Conservation (phyloP, 1,284 basidiomycete genomes). For the Farysia itapuensis region DNA sequence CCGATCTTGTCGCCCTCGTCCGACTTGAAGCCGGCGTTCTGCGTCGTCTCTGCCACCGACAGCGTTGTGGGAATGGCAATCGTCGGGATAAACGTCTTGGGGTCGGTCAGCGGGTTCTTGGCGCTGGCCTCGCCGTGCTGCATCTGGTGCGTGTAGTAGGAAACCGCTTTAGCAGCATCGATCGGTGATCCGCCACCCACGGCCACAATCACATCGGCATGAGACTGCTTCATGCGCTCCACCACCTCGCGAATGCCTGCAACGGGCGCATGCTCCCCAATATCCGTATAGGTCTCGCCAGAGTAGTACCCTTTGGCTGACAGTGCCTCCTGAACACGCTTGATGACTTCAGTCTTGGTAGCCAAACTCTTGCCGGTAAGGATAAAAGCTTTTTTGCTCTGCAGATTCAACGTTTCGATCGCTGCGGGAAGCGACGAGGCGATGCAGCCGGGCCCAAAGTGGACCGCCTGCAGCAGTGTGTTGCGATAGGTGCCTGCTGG, state of each 20-base stretch:
- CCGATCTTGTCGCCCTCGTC: slow-evolving; percentile 71
- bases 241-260: slow-evolving; percentile 67
- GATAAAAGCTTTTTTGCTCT: slow-evolving; percentile 35
- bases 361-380: slow-evolving; percentile 41
- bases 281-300: slow-evolving; percentile 69
- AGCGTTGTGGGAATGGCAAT: slow-evolving; percentile 79
- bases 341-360: slow-evolving; percentile 42
- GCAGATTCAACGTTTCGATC: slow-evolving; percentile 19
- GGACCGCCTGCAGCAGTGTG: slow-evolving; percentile 26
- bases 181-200: slow-evolving; percentile 79
- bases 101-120: slow-evolving; percentile 4
- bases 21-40: slow-evolving; percentile 74
- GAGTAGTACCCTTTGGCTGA: slow-evolving; percentile 15
- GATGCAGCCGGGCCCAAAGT: slow-evolving; percentile 29
- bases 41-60: slow-evolving; percentile 71
- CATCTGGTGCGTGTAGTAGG: slow-evolving; percentile 27
- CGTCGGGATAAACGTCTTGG: slow-evolving; percentile 58
- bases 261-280: slow-evolving; percentile 75
- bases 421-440: slow-evolving; percentile 12
- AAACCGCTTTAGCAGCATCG: slow-evolving; percentile 66
- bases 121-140: slow-evolving; percentile 17
- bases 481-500: slow-evolving; percentile 27
- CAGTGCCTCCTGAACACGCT: slow-evolving; percentile 16
- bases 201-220: slow-evolving; percentile 67
- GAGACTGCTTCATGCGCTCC: slow-evolving; percentile 65